Evolutionary conservation across 495 filamentous ascomycete genomes (phyloP), one percentile per base, ranked within the genome.

Genomic region (Trichoderma virens): DNA sequence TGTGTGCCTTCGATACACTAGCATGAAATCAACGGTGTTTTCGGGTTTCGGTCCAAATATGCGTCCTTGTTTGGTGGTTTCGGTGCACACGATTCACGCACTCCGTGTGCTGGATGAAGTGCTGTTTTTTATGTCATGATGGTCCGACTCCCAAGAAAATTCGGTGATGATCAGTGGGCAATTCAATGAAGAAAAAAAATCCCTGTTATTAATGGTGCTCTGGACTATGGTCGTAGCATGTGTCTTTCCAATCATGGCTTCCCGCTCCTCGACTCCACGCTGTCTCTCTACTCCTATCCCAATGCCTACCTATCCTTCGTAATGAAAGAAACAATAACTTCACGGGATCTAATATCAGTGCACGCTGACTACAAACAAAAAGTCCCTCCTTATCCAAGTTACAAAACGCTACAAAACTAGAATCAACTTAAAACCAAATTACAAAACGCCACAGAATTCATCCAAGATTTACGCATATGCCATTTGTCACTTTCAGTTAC

Each of bases 1-100:
- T 18, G 25, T 56, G 51, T 56, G 51, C 51, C 51, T 56, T 56
- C 27, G 51, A 56, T 56, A 56, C 51, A 56, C 51, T 56, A 56
- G 51, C 51, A 56, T 56, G 51, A 56, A 56, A 56, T 56, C 51
- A 56, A 56, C 51, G 51, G 51, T 56, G 51, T 56, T 56, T 56
- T 56, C 51, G 51, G 51, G 51, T 56, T 56, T 56, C 51, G 51
- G 51, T 56, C 51, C 13, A 56, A 56, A 28, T 20, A 8, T 47
- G 43, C 20, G 18, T 47, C 38, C 45, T 20, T 20, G 23, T 56
- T 28, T 30, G 25, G 9, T 5, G 23, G 20, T 30, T 56, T 31
- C 13, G 11, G 25, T 27, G 25, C 45, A 20, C 41, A 45, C 18
- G 41, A 9, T 45, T 5, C 41, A n/a, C 41, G 34, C 34, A 11